phyloP scores from a whole-genome alignment of 805 yeast genomes.

The Nakazawaea ambrosiae region DNA sequence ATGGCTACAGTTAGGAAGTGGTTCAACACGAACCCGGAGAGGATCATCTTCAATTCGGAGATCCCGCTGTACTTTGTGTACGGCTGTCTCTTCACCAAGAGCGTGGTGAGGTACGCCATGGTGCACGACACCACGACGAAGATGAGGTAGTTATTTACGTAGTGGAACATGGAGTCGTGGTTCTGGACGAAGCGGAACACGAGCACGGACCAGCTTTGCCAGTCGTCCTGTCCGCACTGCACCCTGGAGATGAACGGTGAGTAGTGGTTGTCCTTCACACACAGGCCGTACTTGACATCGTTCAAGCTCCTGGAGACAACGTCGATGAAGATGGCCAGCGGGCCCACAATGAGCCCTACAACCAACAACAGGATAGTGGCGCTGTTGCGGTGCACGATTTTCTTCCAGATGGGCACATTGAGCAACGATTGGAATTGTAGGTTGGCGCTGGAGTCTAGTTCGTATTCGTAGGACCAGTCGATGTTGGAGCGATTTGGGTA shows the following conservation, averaged over 20 bases:
- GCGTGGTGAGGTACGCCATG: constrained; percentile 32
- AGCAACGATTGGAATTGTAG: not conserved
- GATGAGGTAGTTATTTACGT: constrained; percentile 25
- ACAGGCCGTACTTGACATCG: constrained; percentile 47
- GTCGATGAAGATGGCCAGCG: constrained; percentile 41
- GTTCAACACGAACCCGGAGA: constrained; percentile 55
- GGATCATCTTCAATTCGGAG: constrained; percentile 61
- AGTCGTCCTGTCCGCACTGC: constrained; percentile 24
- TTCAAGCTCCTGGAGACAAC: constrained; percentile 41
- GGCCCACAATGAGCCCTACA: constrained; percentile 41
- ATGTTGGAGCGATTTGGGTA: constrained; percentile 17
- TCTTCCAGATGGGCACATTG: constrained; percentile 11
- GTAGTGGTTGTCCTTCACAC: constrained; percentile 23
- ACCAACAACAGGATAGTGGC: constrained; percentile 44
- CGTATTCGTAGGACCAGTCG: constrained; percentile 28
- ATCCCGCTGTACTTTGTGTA: constrained; percentile 55
- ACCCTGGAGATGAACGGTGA: constrained; percentile 16
- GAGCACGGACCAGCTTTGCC: constrained; percentile 27
- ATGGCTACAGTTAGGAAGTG: constrained; percentile 46
- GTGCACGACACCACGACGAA: constrained; percentile 29
- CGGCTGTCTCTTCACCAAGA: constrained; percentile 24
- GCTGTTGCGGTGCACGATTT: constrained; percentile 18
- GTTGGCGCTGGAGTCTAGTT: constrained; percentile 14
- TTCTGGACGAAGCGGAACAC: constrained; percentile 21
- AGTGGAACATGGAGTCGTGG: constrained; percentile 12